These are phyloP conservation scores for Aspergillus aculeatus DNA, from an alignment of 2,329 filamentous ascomycete species.

Conservation along the genomic window DNA sequence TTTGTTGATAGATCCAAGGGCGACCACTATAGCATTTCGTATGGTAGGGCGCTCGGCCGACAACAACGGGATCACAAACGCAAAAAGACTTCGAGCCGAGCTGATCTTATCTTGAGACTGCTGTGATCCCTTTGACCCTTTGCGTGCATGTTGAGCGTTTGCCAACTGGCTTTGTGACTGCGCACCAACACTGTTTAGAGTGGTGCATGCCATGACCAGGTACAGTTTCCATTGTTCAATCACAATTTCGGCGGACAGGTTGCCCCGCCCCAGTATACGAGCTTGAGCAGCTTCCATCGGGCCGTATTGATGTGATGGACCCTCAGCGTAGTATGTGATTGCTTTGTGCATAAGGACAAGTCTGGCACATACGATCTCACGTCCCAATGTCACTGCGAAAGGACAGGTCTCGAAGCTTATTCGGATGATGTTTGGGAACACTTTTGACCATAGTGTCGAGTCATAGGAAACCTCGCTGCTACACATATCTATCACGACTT, in stretches of 20 bases:
- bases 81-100: constrained; percentile 85
- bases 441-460: constrained; percentile 93
- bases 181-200: constrained; percentile 77
- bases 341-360: constrained; percentile 89
- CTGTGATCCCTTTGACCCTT: constrained; percentile 67
- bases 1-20: constrained; percentile 90
- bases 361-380: constrained; percentile 89
- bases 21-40: constrained; percentile 83
- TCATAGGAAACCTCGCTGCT: constrained; percentile 95
- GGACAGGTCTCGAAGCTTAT: constrained; percentile 89
- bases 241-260: constrained; percentile 76
- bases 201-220: constrained; percentile 94
- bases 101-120: constrained; percentile 75
- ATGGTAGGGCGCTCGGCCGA: constrained; percentile 77
- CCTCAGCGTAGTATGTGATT: constrained; percentile 76
- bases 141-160: constrained; percentile 73
- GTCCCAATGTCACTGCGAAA: constrained; percentile 83
- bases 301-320: constrained; percentile 53
- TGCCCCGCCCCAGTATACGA: constrained; percentile 48
- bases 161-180: constrained; percentile 59
- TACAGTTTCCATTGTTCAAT: constrained; percentile 99
- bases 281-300: constrained; percentile 37
- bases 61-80: constrained; percentile 83
- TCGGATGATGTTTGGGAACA: constrained; percentile 91
- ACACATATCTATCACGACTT: constrained; percentile 87